Conservation (phyloP, 2,329 filamentous ascomycete species). For the Paraconiothyrium sp. region DNA sequence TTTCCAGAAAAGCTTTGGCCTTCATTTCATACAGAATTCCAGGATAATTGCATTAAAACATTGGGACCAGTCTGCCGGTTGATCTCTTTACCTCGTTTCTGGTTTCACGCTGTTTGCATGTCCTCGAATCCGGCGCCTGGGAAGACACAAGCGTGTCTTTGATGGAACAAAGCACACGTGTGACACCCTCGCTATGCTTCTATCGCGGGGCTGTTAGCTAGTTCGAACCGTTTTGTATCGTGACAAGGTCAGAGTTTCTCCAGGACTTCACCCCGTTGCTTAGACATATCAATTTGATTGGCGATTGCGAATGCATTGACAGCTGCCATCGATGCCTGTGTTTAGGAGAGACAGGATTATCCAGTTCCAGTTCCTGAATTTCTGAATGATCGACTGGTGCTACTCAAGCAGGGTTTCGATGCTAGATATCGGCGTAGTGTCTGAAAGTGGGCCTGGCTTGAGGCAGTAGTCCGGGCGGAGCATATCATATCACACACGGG, state of each 20-base stretch:
- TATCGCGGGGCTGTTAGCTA: neutral
- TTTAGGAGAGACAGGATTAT: too few species aligned
- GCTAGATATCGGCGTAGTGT: too few species aligned
- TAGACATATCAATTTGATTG: neutral
- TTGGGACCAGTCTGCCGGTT: neutral
- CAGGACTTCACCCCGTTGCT: neutral
- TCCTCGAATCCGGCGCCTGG: neutral
- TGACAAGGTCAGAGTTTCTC: neutral
- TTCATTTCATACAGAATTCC: constrained; percentile 12
- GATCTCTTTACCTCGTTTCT: constrained; percentile 5
- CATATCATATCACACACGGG: too few species aligned
- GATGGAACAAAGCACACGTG: neutral
- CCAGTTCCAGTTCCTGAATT: too few species aligned
- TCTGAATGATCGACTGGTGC: too few species aligned
- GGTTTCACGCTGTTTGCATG: neutral
- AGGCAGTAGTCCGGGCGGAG: too few species aligned
- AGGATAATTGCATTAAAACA: constrained; percentile 13
- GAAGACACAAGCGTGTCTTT: neutral
- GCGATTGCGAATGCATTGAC: neutral
- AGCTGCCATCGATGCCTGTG: neutral
- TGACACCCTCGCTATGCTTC: neutral
- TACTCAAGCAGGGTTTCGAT: too few species aligned
- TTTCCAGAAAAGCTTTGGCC: constrained; percentile 1
- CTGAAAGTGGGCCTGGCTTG: too few species aligned
- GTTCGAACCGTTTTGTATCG: neutral